Evolutionary conservation across 129 eudicot species (phyloP).

Genomic region (Pittosporum tobira): DNA sequence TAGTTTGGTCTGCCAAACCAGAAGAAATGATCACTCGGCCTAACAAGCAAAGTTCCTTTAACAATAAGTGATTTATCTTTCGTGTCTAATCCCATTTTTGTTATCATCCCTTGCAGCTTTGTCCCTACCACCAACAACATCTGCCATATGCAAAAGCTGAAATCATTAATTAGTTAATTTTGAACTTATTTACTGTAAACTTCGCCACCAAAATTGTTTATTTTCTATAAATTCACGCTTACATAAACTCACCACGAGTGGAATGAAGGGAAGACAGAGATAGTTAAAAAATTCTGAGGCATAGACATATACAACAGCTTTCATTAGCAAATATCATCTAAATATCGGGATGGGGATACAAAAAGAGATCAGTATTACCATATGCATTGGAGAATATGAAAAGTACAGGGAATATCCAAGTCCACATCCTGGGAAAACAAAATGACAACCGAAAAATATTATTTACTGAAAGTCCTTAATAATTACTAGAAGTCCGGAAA

Average conservation of each 20-base stretch:
- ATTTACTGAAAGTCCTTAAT: not conserved
- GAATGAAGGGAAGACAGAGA: slow-evolving; percentile 50
- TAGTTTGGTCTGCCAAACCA: slow-evolving; percentile 48
- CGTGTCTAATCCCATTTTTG: slow-evolving; percentile 53
- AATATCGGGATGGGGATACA: not conserved
- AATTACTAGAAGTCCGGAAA: not conserved
- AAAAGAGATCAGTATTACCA: slow-evolving; percentile 25
- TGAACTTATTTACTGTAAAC: not conserved
- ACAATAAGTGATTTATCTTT: slow-evolving; percentile 38
- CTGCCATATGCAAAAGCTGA: slow-evolving; percentile 16
- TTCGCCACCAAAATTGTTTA: not conserved
- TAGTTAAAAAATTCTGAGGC: slow-evolving; percentile 37
- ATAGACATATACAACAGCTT: slow-evolving; percentile 1
- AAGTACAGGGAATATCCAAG: slow-evolving; percentile 47
- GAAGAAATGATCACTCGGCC: slow-evolving; percentile 49
- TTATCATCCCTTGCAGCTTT: slow-evolving; percentile 51
- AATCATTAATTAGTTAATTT: not conserved
- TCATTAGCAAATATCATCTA: not conserved
- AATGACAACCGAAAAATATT: not conserved
- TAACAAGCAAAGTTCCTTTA: slow-evolving; percentile 43
- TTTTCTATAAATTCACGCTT: not conserved
- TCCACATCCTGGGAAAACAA: slow-evolving; percentile 38
- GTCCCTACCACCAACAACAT: slow-evolving; percentile 53
- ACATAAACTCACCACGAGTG: slow-evolving; percentile 36
- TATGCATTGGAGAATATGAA: slow-evolving; percentile 59